Conservation (phyloP, 495 filamentous ascomycete species). For the Durotheca rogersii region DNA sequence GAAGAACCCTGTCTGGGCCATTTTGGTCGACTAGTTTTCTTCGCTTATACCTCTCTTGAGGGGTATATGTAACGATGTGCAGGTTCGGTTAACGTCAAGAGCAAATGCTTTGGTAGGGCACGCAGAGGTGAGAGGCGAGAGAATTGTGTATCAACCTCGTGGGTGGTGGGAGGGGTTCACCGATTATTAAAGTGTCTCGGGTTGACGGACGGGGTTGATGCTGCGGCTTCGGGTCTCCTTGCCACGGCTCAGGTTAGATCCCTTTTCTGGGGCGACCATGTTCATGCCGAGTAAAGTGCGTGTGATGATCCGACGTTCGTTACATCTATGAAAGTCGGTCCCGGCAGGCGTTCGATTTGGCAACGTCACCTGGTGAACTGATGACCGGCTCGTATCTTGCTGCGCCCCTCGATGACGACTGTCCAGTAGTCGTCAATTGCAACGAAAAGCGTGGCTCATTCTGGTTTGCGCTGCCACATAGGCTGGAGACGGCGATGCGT, state of each 20-base stretch:
- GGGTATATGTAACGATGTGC: not conserved
- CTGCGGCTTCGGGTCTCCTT: constrained; percentile 16
- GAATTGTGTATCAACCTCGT: too few species aligned
- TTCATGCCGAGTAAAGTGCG: constrained; percentile 6
- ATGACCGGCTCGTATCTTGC: constrained; percentile 11
- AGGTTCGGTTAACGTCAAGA: too few species aligned
- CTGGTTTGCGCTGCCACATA: not conserved
- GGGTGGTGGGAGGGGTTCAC: too few species aligned
- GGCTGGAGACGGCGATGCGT: constrained; percentile 3
- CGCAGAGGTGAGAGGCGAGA: too few species aligned
- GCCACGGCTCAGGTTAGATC: constrained; percentile 11
- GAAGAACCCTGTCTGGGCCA: constrained; percentile 52
- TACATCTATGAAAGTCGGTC: constrained; percentile 14
- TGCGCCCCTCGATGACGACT: constrained; percentile 6
- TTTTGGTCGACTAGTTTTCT: constrained; percentile 26
- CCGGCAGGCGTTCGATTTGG: constrained; percentile 8
- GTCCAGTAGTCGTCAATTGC: constrained; percentile 13
- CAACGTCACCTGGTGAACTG: constrained; percentile 28
- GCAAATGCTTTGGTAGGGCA: too few species aligned
- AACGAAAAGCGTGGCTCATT: constrained; percentile 14
- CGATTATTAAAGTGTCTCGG: constrained; percentile 14
- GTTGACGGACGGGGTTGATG: constrained; percentile 14
- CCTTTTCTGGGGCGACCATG: constrained; percentile 14
- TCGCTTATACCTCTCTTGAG: not conserved
- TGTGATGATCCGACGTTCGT: constrained; percentile 20